Percentiles rank a stretch among this genome's conserved stretches.
phyloP scores from a whole-genome alignment of 768 basidiomycete genomes.

The Termitomyces heimii region DNA sequence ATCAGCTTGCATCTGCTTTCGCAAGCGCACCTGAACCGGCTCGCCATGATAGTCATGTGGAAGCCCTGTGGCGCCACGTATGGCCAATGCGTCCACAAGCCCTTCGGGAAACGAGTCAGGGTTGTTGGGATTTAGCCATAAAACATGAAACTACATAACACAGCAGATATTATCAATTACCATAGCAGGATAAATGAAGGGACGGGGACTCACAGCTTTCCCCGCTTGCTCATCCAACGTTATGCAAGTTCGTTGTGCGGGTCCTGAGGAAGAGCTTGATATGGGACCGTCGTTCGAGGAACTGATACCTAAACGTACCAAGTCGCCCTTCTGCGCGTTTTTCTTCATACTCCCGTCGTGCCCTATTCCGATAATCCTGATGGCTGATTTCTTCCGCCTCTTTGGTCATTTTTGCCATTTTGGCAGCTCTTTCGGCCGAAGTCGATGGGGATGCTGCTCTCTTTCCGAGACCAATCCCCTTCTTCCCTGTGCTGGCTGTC shows the following conservation, averaged over 20 bases:
- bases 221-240: constrained; percentile 72
- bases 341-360: constrained; percentile 70
- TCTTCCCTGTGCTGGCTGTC: constrained; percentile 48
- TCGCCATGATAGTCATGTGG: constrained; percentile 22
- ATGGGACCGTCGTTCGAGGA: neutral
- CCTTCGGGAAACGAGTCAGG: constrained; percentile 61
- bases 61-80: constrained; percentile 25
- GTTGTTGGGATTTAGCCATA: constrained; percentile 70
- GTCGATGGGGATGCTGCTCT: constrained; percentile 60
- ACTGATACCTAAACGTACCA: constrained; percentile 20
- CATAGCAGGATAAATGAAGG: neutral
- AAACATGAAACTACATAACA: constrained; percentile 65
- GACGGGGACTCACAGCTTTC: constrained; percentile 33
- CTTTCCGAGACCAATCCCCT: constrained; percentile 69
- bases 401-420: constrained; percentile 77
- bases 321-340: constrained; percentile 68
- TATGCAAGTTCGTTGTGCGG: constrained; percentile 69
- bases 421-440: constrained; percentile 57
- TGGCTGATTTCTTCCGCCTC: constrained; percentile 56
- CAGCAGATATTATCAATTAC: neutral
- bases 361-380: constrained; percentile 62
- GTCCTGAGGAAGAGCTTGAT: constrained; percentile 23
- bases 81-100: constrained; percentile 49
- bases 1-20: constrained; percentile 70
- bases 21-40: constrained; percentile 47